A percentile compares a stretch with the other conserved stretches of the same genome.
Evolutionary conservation across 164 flowering plant species (phyloP).

Genomic region (Aristolochia californica): DNA sequence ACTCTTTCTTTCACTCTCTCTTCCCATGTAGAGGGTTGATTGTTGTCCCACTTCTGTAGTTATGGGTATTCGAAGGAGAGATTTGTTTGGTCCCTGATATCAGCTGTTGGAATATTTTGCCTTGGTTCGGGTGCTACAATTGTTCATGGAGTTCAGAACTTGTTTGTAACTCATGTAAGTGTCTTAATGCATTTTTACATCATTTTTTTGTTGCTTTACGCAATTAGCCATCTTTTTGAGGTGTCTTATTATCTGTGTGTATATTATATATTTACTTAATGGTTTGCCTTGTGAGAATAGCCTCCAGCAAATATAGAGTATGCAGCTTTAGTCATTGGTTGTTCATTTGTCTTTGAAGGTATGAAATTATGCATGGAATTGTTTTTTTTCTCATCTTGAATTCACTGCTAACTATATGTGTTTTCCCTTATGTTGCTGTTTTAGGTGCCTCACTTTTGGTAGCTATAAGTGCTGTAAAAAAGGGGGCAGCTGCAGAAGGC

Average conservation of each 20-base stretch:
- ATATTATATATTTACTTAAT: conserved; percentile 9
- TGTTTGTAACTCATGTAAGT: conserved; percentile 77
- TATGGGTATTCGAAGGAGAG: conserved; percentile 98
- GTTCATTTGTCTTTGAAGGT: conserved; percentile 94
- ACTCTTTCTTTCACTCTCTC: conserved; percentile 1
- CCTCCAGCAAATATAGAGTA: conserved; percentile 65
- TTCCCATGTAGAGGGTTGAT: neutral
- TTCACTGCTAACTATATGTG: neutral
- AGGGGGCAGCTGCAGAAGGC: conserved; percentile 97
- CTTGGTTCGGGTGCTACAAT: conserved; percentile 99
- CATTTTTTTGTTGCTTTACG: too few species aligned
- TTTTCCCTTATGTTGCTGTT: conserved; percentile 10
- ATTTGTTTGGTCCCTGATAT: conserved; percentile 98
- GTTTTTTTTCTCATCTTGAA: neutral
- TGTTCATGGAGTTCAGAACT: conserved; percentile 87
- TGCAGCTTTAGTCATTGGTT: conserved; percentile 93
- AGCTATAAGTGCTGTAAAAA: conserved; percentile 88
- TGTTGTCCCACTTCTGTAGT: conserved; percentile 27
- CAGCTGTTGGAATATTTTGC: conserved; percentile 98
- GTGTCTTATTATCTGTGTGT: too few species aligned
- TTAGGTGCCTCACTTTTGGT: conserved; percentile 91
- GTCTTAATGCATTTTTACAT: neutral
- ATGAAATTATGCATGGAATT: conserved; percentile 4
- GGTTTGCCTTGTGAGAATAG: conserved; percentile 29
- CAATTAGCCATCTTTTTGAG: too few species aligned